Evolutionary conservation across 2,329 filamentous ascomycete genomes (phyloP), one percentile per base, ranked within the genome.

Genomic region (Colletotrichum paranaense): DNA sequence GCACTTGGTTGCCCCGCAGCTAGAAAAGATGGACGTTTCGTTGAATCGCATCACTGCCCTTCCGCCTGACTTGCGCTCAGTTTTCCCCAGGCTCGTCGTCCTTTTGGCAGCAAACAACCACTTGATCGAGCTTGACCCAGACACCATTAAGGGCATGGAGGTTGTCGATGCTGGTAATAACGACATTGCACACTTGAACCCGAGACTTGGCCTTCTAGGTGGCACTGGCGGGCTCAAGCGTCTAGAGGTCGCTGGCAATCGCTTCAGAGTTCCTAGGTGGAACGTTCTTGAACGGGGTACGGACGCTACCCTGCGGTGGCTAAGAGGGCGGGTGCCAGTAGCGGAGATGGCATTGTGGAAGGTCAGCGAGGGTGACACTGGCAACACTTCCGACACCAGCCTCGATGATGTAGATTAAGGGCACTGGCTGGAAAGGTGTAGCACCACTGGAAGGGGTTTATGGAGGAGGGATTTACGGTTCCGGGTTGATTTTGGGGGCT

Each of bases 211-310:
- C 0, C 85, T 97, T 14, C 86, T 97, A 0, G 92, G 92, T 28
- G 92, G 92, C 1, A 86, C 81, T 5, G 86, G 87, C 2, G 84
- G 91, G 77, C 75, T 90, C 84, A 85, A 93, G 87, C 82, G 89
- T 67, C 85, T 98, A 11, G 93, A 97, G 60, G 93, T 98, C 4
- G 90, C 90, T 32, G 95, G 95, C 0, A 98, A 98, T 80, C 88
- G 92, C 38, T 98, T 98, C 83, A 89, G 94, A 38, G 95, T 98
- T 38, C 96, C 96, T 0, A 91, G 94, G 69, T 95, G 93, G 85
- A 93, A 93, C 75, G 89, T 98, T 7, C 84, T 98, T 60, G 93
- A 96, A 73, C 93, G 95, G 75, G 96, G 96, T 0, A 98, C 95
- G 0, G 95, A 97, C 77, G 93, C 94, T 2, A 92, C 95, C 0